Evolutionary conservation across 257 asterid species (phyloP).

Genomic region (Salvia rosmarinus): DNA sequence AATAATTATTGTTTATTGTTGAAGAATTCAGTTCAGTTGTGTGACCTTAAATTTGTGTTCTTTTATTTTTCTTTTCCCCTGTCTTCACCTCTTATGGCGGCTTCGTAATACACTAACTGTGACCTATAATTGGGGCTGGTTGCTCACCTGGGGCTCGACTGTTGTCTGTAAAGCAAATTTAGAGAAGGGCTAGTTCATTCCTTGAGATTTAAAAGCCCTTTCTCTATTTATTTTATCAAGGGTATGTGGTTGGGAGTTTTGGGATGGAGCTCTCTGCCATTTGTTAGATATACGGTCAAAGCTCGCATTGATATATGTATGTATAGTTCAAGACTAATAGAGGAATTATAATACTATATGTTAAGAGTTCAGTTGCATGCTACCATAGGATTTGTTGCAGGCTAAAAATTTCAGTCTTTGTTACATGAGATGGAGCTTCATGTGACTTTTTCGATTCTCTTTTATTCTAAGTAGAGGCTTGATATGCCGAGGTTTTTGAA

Average conservation of each 20-base stretch:
- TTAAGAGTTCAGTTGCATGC: too few relatives aligned
- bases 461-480: too few relatives aligned
- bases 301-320: too few relatives aligned
- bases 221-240: not conserved
- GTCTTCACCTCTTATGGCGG: not conserved
- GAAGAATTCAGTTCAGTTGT: not conserved
- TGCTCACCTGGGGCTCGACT: not conserved
- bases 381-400: too few relatives aligned
- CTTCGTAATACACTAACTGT: not conserved
- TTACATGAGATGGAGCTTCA: too few relatives aligned
- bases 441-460: too few relatives aligned
- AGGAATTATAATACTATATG: too few relatives aligned
- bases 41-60: not conserved
- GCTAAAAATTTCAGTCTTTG: too few relatives aligned
- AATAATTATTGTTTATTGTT: not conserved
- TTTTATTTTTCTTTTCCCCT: not conserved
- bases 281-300: too few relatives aligned
- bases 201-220: not conserved
- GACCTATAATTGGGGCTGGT: conserved; percentile 18
- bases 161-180: not conserved
- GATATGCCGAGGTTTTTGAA: too few relatives aligned
- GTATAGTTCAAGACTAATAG: too few relatives aligned
- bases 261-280: not conserved
- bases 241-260: not conserved
- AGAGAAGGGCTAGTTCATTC: not conserved